phyloP scores from a whole-genome alignment of 2,329 filamentous ascomycete genomes.

The Epichloe gansuensis region DNA sequence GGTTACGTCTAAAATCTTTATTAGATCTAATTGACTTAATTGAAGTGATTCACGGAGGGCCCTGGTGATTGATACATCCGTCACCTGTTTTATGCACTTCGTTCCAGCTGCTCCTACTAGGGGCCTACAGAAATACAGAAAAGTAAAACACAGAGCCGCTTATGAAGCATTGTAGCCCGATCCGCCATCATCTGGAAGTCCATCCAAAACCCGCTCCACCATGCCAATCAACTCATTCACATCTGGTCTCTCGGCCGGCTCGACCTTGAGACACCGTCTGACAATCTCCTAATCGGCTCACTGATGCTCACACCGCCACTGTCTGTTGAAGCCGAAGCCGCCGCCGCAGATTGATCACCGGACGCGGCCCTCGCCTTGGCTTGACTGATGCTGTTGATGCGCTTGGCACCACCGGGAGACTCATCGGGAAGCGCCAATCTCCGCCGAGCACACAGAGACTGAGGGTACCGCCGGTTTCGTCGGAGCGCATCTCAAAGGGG shows the following conservation, averaged over 20 bases:
- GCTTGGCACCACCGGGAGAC: constrained; percentile 44
- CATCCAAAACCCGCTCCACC: constrained; percentile 59
- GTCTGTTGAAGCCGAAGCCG: constrained; percentile 8
- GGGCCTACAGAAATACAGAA: background rate
- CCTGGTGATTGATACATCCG: no score
- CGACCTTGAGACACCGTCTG: constrained; percentile 71
- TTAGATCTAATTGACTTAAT: no score
- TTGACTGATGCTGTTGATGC: constrained; percentile 29
- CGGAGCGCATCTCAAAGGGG: constrained; percentile 91
- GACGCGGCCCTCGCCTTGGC: constrained; percentile 17
- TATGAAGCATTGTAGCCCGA: background rate
- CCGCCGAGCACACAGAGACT: constrained; percentile 87
- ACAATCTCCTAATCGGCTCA: constrained; percentile 77
- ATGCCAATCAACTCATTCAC: constrained; percentile 71
- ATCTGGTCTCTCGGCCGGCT: constrained; percentile 78
- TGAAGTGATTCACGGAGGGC: no score
- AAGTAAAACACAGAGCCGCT: background rate
- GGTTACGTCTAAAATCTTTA: no score
- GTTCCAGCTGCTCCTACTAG: no score
- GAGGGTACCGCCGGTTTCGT: constrained; percentile 89
- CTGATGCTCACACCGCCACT: constrained; percentile 44
- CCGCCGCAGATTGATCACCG: constrained; percentile 13
- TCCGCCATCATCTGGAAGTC: constrained; percentile 4
- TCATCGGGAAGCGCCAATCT: constrained; percentile 97
- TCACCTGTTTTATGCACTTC: background rate